A percentile compares a stretch with the other conserved stretches of the same genome.
These are phyloP conservation scores for Ogataea ramenticola DNA, from an alignment of 805 yeast species.

Conservation along the genomic window DNA sequence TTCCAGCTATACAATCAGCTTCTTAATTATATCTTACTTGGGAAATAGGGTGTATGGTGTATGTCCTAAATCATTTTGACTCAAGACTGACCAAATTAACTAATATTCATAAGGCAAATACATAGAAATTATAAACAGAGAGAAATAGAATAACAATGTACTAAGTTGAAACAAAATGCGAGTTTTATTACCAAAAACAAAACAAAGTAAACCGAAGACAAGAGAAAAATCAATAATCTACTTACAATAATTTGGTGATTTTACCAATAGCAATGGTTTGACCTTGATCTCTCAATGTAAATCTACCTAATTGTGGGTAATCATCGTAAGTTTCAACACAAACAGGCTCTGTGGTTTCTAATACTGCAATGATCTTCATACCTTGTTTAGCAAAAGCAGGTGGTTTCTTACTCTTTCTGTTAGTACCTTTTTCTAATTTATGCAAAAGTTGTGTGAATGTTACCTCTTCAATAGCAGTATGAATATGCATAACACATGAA, in stretches of 20 bases:
- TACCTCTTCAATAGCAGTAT: constrained; percentile 97
- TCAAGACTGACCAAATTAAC: too few relatives aligned
- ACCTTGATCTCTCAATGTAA: constrained; percentile 98
- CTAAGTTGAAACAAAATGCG: not conserved
- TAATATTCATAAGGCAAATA: too few relatives aligned
- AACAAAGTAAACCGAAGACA: not conserved
- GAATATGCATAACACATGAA: constrained; percentile 98
- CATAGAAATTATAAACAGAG: too few relatives aligned
- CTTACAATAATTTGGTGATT: constrained; percentile 75
- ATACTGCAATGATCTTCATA: constrained; percentile 91
- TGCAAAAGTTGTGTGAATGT: constrained; percentile 74
- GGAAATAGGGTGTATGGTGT: too few relatives aligned
- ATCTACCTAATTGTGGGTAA: constrained; percentile 95
- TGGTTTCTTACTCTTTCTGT: constrained; percentile 91
- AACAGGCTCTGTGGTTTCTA: constrained; percentile 80
- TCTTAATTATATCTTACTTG: too few relatives aligned
- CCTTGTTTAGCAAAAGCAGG: constrained; percentile 99
- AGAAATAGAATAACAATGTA: too few relatives aligned
- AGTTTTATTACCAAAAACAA: not conserved
- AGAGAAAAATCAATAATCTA: too few relatives aligned
- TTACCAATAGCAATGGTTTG: constrained; percentile 97
- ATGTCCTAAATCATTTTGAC: too few relatives aligned
- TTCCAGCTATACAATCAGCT: too few relatives aligned
- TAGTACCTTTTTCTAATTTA: constrained; percentile 93
- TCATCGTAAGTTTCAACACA: constrained; percentile 91